Base-by-base conservation (phyloP, 2,329 filamentous ascomycete species). In the Fusarium humuli region DNA sequence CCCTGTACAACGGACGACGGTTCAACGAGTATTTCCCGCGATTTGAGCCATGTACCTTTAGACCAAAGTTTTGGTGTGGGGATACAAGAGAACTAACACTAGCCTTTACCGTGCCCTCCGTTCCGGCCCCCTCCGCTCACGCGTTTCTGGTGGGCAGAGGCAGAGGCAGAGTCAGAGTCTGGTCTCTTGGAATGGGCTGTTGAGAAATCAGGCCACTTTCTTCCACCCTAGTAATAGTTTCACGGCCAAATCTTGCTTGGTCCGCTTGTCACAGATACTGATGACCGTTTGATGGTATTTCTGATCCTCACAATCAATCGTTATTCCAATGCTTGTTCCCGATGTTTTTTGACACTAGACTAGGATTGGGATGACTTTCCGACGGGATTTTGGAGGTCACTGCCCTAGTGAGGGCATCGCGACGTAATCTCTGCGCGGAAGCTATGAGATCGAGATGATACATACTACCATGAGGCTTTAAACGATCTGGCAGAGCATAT, bases 41-140 rank as follows among this genome's bases (percentile, higher is more conserved):
- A 75, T 75, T 48, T 6, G 0, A 0, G 1, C 2, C 4, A 30
- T 11, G 72, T 74, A 72, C 7, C 14, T 23, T 9, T n/a, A 3
- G 1, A 7, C 1, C 4, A 1, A 4, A 1, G 4, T 14, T 1
- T 3, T 1, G 5, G 16, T 16, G 29, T 11, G 6, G 5, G 30
- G 42, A 12, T 47, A 74, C 71, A 25, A 61, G 1, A 5, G 37
- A 11, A 11, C 52, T 71, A 73, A 69, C 67, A 52, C 18, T 7
- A 5, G 3, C 6, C n/a, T 45, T 48, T 41, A 13, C 30, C 60
- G 56, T 57, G 41, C 57, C 41, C 61, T 72, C 62, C 69, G 71
- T 75, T 41, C 71, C 73, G 73, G 73, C 71, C 69, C 69, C 65
- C 71, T 70, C 73, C 73, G 73, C 73, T 75, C 73, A 75, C 71